Conservation (phyloP, 208 protist genomes). For the Acanthamoeba triangularis region DNA sequence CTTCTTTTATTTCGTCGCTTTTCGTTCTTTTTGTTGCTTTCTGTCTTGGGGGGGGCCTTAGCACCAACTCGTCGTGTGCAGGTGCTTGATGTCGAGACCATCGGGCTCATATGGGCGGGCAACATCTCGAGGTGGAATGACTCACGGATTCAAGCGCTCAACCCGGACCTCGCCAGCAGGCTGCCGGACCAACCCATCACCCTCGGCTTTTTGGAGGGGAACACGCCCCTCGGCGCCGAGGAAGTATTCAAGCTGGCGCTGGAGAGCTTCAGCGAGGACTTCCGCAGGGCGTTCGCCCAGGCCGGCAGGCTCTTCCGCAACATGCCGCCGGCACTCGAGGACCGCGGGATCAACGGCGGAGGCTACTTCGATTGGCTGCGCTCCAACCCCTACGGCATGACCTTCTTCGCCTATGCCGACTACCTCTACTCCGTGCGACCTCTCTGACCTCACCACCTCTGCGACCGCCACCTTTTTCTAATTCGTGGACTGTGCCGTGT, state of each 20-base stretch:
- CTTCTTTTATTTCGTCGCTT: too few species aligned
- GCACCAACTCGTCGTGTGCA: background rate
- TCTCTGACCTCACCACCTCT: too few species aligned
- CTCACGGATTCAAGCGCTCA: background rate
- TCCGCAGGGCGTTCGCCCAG: background rate
- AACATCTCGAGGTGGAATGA: constrained; percentile 52
- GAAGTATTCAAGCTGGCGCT: constrained; percentile 11
- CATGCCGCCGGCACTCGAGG: too few species aligned
- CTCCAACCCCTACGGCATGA: too few species aligned
- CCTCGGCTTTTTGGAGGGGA: background rate
- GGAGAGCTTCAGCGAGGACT: constrained; percentile 15
- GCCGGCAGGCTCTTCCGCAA: background rate
- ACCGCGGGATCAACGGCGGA: too few species aligned
- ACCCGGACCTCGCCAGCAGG: background rate
- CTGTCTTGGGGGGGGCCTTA: background rate
- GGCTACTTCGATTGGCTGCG: too few species aligned
- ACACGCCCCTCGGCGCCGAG: background rate
- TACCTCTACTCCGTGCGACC: too few species aligned
- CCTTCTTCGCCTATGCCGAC: too few species aligned
- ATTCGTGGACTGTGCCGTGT: too few species aligned
- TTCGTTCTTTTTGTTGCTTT: background rate
- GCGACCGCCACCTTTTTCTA: too few species aligned
- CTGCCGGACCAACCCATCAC: background rate
- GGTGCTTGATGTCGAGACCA: background rate
- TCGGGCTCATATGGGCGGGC: background rate